Evolutionary conservation across 1,139 yeast genomes (phyloP).

Genomic region (Kodamaea alishanica): DNA sequence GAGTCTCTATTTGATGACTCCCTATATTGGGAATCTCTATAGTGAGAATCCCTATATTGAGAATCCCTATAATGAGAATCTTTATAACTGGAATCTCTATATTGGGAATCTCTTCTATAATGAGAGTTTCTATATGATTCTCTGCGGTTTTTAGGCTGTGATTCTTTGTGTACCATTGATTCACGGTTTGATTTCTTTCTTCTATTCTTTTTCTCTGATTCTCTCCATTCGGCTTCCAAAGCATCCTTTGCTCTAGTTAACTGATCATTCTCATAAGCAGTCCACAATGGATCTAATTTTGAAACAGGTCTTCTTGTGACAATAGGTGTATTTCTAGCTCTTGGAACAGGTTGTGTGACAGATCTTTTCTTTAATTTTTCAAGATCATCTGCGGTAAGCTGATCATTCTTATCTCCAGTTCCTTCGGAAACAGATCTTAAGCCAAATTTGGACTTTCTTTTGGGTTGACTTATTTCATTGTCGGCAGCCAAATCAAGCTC

Average conservation of each 20-base stretch:
- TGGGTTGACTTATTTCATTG: conserved; percentile 33
- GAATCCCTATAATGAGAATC: conserved; percentile 16
- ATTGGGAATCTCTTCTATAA: conserved; percentile 15
- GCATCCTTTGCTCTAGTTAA: conserved; percentile 44
- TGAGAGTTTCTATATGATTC: conserved; percentile 2
- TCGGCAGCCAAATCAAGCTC: conserved; percentile 27
- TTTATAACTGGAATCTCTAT: conserved; percentile 21
- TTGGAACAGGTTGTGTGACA: conserved; percentile 42
- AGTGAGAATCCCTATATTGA: conserved; percentile 5
- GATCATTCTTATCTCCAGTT: conserved; percentile 20
- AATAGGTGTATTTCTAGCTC: conserved; percentile 40
- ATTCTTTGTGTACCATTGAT: conserved; percentile 29
- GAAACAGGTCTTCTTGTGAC: conserved; percentile 63
- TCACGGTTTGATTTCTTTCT: conserved; percentile 31
- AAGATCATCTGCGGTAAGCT: conserved; percentile 39
- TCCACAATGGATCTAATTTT: conserved; percentile 62
- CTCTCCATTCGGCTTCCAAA: conserved; percentile 37
- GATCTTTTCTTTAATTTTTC: conserved; percentile 46
- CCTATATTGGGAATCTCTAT: conserved; percentile 3
- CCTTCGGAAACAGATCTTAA: conserved; percentile 42
- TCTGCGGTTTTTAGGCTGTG: conserved; percentile 1
- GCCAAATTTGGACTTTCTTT: conserved; percentile 33
- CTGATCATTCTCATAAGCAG: conserved; percentile 47
- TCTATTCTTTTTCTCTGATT: conserved; percentile 11
- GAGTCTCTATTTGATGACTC: conserved; percentile 1